These are phyloP conservation scores for Blastobotrys buckinghamii DNA, from an alignment of 1,139 yeast species.

Conservation along the genomic window DNA sequence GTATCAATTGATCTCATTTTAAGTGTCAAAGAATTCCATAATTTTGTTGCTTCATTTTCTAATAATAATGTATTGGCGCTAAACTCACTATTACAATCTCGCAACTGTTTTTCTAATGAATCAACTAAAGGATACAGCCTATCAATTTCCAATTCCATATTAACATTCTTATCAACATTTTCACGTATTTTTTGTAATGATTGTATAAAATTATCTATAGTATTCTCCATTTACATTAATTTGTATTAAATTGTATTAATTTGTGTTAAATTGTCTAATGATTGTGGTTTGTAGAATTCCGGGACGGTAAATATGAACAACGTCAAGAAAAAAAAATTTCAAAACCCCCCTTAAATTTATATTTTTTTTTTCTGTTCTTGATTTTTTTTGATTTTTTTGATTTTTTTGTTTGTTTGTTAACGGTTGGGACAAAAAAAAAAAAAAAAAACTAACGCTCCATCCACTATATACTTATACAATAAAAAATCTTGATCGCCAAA, in stretches of 20 bases:
- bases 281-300: background rate
- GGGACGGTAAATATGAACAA: too few species aligned
- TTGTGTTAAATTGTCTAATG: too few species aligned
- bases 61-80: background rate
- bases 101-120: background rate
- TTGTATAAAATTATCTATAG: background rate
- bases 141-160: background rate
- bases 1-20: background rate
- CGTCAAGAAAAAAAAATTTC: too few species aligned
- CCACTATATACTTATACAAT: too few species aligned
- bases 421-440: background rate
- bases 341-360: too few species aligned
- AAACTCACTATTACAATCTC: background rate
- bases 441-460: too few species aligned
- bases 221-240: background rate
- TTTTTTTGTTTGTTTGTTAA: too few species aligned
- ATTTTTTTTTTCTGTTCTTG: too few species aligned
- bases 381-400: too few species aligned
- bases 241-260: background rate
- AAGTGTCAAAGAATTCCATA: slow-evolving; percentile 2
- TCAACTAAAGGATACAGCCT: background rate
- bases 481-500: background rate
- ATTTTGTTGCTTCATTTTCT: background rate
- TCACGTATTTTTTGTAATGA: background rate
- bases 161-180: background rate